Evolutionary conservation across 2,329 filamentous ascomycete genomes (phyloP).

Genomic region (Epichloe baconii): DNA sequence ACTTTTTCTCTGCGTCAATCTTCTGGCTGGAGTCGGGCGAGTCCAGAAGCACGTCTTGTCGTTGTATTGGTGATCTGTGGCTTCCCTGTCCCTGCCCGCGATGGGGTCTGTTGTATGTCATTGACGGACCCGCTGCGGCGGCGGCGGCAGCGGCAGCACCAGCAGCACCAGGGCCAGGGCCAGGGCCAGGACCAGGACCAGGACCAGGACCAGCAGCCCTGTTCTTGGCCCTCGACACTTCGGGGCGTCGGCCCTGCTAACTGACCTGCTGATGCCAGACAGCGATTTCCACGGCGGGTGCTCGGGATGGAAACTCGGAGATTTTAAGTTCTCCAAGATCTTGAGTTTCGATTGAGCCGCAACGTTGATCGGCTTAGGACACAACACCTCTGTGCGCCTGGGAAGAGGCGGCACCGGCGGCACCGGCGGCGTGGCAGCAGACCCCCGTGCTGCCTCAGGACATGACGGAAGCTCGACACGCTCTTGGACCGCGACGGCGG

Average conservation of each 20-base stretch:
- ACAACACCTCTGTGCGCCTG: neutral
- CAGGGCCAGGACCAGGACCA: too few species aligned
- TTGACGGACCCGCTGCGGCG: neutral
- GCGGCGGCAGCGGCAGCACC: neutral
- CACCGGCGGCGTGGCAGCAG: neutral
- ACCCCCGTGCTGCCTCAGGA: neutral
- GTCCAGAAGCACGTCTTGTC: neutral
- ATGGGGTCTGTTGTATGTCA: neutral
- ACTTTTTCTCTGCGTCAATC: neutral
- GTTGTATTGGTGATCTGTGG: neutral
- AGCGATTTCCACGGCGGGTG: slow-evolving; percentile 1
- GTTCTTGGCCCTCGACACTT: neutral
- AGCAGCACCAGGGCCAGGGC: too few species aligned
- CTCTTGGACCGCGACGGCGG: slow-evolving; percentile 10
- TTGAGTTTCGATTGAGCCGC: slow-evolving; percentile 3
- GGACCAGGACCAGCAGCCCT: neutral
- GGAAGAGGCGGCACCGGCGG: neutral
- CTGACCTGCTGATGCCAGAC: slow-evolving; percentile 2
- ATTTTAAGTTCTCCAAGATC: slow-evolving; percentile 5
- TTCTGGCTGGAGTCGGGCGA: neutral
- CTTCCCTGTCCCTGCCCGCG: neutral
- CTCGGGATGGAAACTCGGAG: neutral
- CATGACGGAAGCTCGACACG: slow-evolving; percentile 5
- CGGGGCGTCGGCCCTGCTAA: neutral
- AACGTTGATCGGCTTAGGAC: slow-evolving; percentile 5